Conservation (phyloP, 306 rosid genomes). For the Senna siamea region DNA sequence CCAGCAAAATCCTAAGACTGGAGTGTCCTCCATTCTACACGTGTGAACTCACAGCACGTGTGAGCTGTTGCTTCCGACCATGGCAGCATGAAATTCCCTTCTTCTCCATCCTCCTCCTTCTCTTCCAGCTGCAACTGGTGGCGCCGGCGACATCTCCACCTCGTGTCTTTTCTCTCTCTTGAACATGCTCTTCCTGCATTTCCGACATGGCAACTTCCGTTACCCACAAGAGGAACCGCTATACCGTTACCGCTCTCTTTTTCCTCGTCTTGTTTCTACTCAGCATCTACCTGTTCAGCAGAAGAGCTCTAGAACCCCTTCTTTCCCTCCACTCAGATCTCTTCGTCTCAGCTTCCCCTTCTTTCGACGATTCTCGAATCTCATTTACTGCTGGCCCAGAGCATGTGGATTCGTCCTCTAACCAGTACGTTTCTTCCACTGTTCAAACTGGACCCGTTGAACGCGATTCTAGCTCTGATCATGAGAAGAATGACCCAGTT, state of each 20-base stretch:
- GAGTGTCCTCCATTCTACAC: too few species aligned
- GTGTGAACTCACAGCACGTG: neutral
- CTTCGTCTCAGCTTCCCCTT: constrained; percentile 46
- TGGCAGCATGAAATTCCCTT: neutral
- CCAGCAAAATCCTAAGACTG: too few species aligned
- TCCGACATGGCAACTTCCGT: constrained; percentile 42
- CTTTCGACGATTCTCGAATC: constrained; percentile 9
- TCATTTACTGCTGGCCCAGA: constrained; percentile 24
- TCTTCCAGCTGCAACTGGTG: neutral
- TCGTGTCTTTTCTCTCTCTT: neutral
- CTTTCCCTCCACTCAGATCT: constrained; percentile 56
- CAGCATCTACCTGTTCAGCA: constrained; percentile 52
- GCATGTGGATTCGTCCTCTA: constrained; percentile 25
- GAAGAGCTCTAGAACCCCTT: constrained; percentile 52
- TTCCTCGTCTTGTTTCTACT: constrained; percentile 55
- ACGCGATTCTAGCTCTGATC: constrained; percentile 7
- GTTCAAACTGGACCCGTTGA: neutral
- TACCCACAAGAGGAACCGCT: constrained; percentile 48
- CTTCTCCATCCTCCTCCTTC: neutral
- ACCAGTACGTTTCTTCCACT: constrained; percentile 24
- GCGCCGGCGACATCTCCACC: constrained; percentile 4
- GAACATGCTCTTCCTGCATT: constrained; percentile 22
- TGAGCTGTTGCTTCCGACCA: neutral
- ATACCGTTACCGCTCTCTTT: constrained; percentile 47
- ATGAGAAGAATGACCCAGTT: constrained; percentile 5